These are phyloP conservation scores for Pythium guiyangense DNA, from an alignment of 352 stramenopile species.

Conservation along the genomic window DNA sequence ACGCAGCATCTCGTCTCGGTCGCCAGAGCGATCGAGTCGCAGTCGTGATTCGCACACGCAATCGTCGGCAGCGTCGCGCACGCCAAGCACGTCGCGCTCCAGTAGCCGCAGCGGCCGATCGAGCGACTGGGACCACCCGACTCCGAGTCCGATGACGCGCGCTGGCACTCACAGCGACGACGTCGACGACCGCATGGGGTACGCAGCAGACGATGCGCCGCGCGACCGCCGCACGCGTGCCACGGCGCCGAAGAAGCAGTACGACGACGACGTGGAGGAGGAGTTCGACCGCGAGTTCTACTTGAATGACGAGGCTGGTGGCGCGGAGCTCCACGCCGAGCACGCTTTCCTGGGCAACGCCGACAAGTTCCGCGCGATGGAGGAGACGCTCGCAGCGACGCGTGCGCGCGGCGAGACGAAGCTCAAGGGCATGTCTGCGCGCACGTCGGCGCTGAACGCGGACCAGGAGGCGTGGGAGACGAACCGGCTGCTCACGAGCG, in stretches of 20 bases:
- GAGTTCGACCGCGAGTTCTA: constrained; percentile 96
- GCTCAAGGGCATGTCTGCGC: constrained; percentile 85
- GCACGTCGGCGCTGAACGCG: constrained; percentile 89
- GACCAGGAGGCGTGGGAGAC: constrained; percentile 99
- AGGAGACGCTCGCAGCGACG: constrained; percentile 86
- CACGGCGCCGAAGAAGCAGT: constrained; percentile 63
- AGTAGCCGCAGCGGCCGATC: constrained; percentile 5
- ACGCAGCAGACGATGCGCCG: constrained; percentile 8
- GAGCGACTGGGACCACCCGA: constrained; percentile 50
- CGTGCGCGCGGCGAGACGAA: constrained; percentile 84
- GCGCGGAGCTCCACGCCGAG: constrained; percentile 46
- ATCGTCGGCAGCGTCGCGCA: constrained; percentile 5
- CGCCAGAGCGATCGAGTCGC: neutral
- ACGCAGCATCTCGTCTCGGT: constrained; percentile 35
- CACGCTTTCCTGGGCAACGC: constrained; percentile 91
- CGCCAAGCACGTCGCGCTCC: constrained; percentile 19
- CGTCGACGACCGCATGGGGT: constrained; percentile 7
- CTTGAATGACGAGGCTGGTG: constrained; percentile 87
- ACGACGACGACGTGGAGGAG: constrained; percentile 83
- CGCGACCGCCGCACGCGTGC: constrained; percentile 5
- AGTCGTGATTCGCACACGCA: neutral
- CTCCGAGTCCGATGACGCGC: constrained; percentile 32
- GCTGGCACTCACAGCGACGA: constrained; percentile 1
- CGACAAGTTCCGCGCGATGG: constrained; percentile 88
- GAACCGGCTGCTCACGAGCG: constrained; percentile 94